phyloP scores from a whole-genome alignment of 306 rosid genomes.

The Urtica urens region DNA sequence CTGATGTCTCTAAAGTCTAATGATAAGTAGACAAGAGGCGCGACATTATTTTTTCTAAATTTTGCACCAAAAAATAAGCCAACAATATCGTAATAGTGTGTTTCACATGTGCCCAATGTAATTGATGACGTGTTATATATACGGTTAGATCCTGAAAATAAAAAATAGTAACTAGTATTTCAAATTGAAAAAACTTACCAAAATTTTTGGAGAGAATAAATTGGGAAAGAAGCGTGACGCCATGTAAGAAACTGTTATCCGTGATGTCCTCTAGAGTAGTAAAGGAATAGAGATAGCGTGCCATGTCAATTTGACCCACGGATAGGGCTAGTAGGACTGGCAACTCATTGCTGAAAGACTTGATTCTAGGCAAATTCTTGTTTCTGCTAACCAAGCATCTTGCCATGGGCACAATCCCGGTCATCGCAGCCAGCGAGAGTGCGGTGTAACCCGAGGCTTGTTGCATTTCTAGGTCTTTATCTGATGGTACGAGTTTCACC shows the following conservation, averaged over 20 bases:
- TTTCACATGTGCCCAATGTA: too few species aligned
- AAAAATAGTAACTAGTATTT: too few species aligned
- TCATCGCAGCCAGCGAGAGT: not conserved
- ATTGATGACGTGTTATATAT: too few species aligned
- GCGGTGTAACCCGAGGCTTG: not conserved
- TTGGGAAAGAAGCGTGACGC: not conserved
- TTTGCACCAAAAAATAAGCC: too few species aligned
- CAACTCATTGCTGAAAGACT: accelerated
- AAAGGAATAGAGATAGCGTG: not conserved
- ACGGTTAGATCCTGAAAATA: too few species aligned
- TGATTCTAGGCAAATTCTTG: not conserved
- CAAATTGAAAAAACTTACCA: not conserved
- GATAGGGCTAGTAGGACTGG: not conserved
- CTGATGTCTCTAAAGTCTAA: too few species aligned
- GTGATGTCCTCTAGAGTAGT: not conserved
- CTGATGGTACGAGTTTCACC: not conserved
- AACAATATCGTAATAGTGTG: too few species aligned
- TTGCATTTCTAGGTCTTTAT: not conserved
- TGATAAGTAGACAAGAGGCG: too few species aligned
- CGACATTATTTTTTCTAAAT: too few species aligned
- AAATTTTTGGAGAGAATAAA: not conserved
- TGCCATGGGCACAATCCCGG: not conserved
- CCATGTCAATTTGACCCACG: not conserved
- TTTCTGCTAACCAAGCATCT: slow-evolving; percentile 1
- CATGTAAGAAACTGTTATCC: not conserved